phyloP scores from a whole-genome alignment of 2,329 filamentous ascomycete genomes.

The Apiospora sp. region DNA sequence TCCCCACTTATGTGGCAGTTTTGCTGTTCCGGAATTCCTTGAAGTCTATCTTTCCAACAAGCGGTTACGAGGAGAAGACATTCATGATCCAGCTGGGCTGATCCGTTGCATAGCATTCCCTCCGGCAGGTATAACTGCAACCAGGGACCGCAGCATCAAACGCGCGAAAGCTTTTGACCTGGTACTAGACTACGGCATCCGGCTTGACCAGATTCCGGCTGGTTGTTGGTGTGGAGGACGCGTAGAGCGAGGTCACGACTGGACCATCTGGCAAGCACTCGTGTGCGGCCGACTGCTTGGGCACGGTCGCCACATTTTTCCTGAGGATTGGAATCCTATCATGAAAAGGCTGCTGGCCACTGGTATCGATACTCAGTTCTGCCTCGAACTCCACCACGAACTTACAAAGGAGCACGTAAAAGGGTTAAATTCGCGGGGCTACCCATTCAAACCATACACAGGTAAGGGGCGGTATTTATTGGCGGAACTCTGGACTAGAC shows the following conservation, averaged over 20 bases:
- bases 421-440: background rate
- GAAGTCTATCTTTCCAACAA: background rate
- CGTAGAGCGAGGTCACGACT: background rate
- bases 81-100: background rate
- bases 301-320: background rate
- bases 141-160: background rate
- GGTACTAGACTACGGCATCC: background rate
- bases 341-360: background rate
- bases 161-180: background rate
- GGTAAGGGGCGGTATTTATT: background rate
- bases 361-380: background rate
- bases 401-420: background rate
- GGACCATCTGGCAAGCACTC: background rate
- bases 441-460: background rate
- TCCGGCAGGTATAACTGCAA: too few relatives aligned
- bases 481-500: background rate
- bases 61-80: background rate
- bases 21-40: background rate
- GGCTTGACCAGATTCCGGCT: background rate
- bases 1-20: background rate
- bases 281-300: background rate
- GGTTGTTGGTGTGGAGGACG: background rate
- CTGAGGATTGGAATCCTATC: background rate
- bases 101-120: background rate
- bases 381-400: background rate